A percentile compares a stretch with the other conserved stretches of the same genome.
Conservation (phyloP, 306 rosid genomes). For the Begonia fuchsioides region DNA sequence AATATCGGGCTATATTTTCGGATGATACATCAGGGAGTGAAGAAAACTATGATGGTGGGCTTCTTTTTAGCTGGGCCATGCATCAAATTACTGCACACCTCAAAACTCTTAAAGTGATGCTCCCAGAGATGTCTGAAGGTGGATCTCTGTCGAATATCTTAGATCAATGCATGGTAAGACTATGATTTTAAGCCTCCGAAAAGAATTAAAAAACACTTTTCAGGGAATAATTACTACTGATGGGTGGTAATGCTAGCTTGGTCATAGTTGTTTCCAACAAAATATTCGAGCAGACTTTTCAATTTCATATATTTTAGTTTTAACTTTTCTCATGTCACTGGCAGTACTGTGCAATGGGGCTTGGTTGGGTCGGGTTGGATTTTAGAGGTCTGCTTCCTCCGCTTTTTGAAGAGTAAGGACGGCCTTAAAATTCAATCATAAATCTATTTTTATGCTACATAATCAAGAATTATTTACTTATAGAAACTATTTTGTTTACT, state of each 20-base stretch:
- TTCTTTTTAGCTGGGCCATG: slow-evolving; percentile 98
- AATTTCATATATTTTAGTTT: slow-evolving; percentile 11
- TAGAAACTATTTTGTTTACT: slow-evolving; percentile 12
- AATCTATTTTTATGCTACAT: background rate
- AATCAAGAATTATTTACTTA: slow-evolving; percentile 2
- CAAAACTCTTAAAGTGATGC: slow-evolving; percentile 67
- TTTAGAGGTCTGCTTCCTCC: slow-evolving; percentile 92
- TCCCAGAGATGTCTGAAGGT: slow-evolving; percentile 90
- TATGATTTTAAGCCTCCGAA: background rate
- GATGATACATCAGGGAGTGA: slow-evolving; percentile 97
- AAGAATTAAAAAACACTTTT: background rate
- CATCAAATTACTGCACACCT: slow-evolving; percentile 85
- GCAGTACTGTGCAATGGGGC: slow-evolving; percentile 99
- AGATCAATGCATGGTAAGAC: slow-evolving; percentile 95
- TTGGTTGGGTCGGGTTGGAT: slow-evolving; percentile 99
- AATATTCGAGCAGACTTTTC: background rate
- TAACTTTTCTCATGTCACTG: slow-evolving; percentile 15
- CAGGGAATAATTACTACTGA: background rate
- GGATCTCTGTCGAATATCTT: slow-evolving; percentile 86
- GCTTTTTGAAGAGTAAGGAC: slow-evolving; percentile 80
- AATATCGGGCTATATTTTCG: slow-evolving; percentile 93
- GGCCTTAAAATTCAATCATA: slow-evolving; percentile 8
- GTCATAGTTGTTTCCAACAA: background rate
- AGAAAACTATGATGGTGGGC: slow-evolving; percentile 93
- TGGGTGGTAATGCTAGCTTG: background rate